Evolutionary conservation across 164 flowering plant genomes (phyloP), one percentile per base, ranked within the genome.

Genomic region (Aristolochia fimbriata): DNA sequence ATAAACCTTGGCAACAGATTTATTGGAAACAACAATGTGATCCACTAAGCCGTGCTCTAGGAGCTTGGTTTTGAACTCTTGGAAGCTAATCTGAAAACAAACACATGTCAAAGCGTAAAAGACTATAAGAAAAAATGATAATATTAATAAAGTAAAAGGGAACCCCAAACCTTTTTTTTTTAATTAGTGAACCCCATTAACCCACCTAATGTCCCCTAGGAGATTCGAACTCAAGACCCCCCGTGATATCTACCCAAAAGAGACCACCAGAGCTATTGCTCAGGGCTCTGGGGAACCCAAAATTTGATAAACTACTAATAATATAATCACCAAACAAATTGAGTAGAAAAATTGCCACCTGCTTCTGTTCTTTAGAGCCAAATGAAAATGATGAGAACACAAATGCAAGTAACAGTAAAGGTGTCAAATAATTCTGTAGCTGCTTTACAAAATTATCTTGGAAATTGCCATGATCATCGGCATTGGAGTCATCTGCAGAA

Each of bases 41-140:
- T 90, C 96, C 58, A 90, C 97, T 53, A 84, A 67, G 33, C 96
- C 97, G 33, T 91, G 86, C 68, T 90, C 96, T 50, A 90, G 84
- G 70, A 87, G 89, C 75, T 90, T 86, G 71, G 81, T 87, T 67
- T 81, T 86, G 73, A 90, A 90, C 76, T 90, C 97, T 67, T 87
- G 96, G 64, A 87, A 90, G 66, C 87, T 90, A 57, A 90, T 88
- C 96, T 90, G 89, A 55, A 59, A 61, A 12, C 55, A 61, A n/a
- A 30, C 2, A 52, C 31, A 51, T 20, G 15, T 12, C 23, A 52
- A 13, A 52, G 23, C 27, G 10, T 15, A 49, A 49, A 17, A 17
- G 19, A 0, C 10, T 15, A 0, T 15, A 6, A 6, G 43, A 37
- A 10, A 37, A 37, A 10, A 37, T 37, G 43, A 37, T 10, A 37